phyloP scores from a whole-genome alignment of 108 stramenopile species.

The Skeletonema marinoi region DNA sequence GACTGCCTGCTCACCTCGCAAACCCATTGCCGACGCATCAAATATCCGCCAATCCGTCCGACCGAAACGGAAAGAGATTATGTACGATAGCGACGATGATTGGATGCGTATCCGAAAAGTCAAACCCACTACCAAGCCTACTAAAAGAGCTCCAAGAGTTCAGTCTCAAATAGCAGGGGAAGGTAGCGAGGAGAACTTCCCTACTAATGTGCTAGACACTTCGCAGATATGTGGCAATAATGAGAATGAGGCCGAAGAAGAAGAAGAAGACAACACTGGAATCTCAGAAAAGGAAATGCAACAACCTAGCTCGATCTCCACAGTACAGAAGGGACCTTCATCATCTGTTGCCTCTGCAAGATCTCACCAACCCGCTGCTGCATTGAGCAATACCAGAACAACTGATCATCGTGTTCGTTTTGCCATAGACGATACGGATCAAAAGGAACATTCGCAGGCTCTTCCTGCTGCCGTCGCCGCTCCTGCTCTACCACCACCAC shows the following conservation, averaged over 20 bases:
- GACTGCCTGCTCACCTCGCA: neutral
- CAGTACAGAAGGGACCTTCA: neutral
- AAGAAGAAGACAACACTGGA: neutral
- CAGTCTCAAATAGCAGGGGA: slow-evolving; percentile 1
- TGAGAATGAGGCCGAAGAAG: neutral
- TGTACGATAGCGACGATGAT: neutral
- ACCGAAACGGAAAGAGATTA: neutral
- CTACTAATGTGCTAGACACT: neutral
- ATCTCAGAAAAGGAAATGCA: neutral
- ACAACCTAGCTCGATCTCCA: neutral
- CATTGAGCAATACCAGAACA: neutral
- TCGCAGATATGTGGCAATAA: neutral
- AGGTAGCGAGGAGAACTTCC: neutral
- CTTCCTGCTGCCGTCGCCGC: neutral
- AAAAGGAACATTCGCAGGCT: neutral
- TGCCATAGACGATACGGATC: neutral
- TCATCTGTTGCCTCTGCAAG: neutral
- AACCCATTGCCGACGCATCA: neutral
- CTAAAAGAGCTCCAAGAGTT: neutral
- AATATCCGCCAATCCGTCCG: neutral
- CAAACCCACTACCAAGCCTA: neutral
- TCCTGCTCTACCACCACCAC: neutral
- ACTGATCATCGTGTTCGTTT: neutral
- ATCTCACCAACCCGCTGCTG: neutral
- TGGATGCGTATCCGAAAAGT: neutral